phyloP scores from a whole-genome alignment of 805 yeast genomes.

The Candida chilensis region DNA sequence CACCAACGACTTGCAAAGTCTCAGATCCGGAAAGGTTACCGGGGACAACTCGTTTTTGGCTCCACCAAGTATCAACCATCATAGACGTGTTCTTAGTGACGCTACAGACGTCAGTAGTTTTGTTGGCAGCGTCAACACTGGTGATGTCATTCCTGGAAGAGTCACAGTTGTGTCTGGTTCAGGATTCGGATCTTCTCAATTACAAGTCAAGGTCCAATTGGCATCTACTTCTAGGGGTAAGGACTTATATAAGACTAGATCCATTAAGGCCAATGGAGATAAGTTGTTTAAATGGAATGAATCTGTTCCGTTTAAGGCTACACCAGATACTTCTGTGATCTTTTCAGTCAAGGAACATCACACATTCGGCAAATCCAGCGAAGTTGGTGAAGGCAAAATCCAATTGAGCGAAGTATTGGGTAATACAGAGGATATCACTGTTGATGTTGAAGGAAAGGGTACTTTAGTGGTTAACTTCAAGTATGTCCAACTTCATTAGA shows the following conservation, averaged over 20 bases:
- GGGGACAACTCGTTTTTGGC: constrained; percentile 12
- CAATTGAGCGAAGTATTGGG: constrained; percentile 41
- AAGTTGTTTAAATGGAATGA: constrained; percentile 53
- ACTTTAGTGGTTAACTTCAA: constrained; percentile 31
- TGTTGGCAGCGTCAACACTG: constrained; percentile 21
- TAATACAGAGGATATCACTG: constrained; percentile 27
- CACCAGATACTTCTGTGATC: constrained; percentile 47
- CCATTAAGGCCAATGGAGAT: constrained; percentile 34
- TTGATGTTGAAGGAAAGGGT: constrained; percentile 26
- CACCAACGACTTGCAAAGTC: constrained; percentile 21
- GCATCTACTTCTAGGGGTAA: constrained; percentile 38
- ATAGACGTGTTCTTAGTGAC: constrained; percentile 12
- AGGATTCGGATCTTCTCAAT: constrained; percentile 23
- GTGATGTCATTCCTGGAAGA: constrained; percentile 42
- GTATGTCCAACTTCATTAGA: constrained; percentile 10
- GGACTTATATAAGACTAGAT: constrained; percentile 58
- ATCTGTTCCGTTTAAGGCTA: constrained; percentile 56
- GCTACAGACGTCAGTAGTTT: constrained; percentile 23
- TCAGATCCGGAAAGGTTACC: constrained; percentile 19
- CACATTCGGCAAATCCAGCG: constrained; percentile 61
- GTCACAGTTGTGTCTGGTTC: constrained; percentile 39
- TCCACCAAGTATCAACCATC: constrained; percentile 23
- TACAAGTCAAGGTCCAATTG: constrained; percentile 47
- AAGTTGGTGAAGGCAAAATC: constrained; percentile 51
- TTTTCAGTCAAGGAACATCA: constrained; percentile 62